phyloP scores from a whole-genome alignment of 768 basidiomycete genomes.

The Podaxis mareebaensis region DNA sequence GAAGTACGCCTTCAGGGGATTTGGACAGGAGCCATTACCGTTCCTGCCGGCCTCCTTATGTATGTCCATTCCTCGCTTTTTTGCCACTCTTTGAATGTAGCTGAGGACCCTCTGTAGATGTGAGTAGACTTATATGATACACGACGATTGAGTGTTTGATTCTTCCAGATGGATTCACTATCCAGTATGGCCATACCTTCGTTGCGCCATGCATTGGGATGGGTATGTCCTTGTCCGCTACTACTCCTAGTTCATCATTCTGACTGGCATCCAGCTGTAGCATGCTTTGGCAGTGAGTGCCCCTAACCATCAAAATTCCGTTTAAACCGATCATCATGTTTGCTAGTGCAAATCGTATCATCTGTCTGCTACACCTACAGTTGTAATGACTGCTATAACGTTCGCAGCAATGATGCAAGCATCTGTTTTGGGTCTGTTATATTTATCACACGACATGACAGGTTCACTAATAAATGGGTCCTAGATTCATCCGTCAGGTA shows the following conservation, averaged over 20 bases:
- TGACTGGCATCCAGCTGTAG: slow-evolving; percentile 26
- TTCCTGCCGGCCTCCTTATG: slow-evolving; percentile 36
- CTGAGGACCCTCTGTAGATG: background rate
- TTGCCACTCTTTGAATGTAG: slow-evolving; percentile 7
- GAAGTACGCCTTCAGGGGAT: slow-evolving; percentile 40
- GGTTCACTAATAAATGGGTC: background rate
- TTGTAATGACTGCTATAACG: slow-evolving; percentile 39
- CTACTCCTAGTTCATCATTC: background rate
- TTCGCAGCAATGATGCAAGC: slow-evolving; percentile 38
- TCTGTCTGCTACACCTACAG: slow-evolving; percentile 41
- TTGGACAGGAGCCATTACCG: slow-evolving; percentile 38
- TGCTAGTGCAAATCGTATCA: slow-evolving; percentile 35
- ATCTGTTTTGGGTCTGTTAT: slow-evolving; percentile 37
- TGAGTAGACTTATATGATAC: background rate
- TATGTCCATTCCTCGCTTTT: slow-evolving; percentile 17
- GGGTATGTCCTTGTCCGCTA: slow-evolving; percentile 26
- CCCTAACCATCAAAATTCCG: background rate
- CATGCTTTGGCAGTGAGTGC: slow-evolving; percentile 37
- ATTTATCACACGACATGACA: background rate
- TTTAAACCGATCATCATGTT: background rate
- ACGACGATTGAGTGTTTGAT: background rate
- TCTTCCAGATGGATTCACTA: slow-evolving; percentile 33
- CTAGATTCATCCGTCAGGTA: slow-evolving; percentile 36
- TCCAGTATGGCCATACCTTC: slow-evolving; percentile 35
- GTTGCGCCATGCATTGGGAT: slow-evolving; percentile 40